Base-by-base conservation (phyloP, 2,329 filamentous ascomycete genomes). In the Hypomyces rosellus region DNA sequence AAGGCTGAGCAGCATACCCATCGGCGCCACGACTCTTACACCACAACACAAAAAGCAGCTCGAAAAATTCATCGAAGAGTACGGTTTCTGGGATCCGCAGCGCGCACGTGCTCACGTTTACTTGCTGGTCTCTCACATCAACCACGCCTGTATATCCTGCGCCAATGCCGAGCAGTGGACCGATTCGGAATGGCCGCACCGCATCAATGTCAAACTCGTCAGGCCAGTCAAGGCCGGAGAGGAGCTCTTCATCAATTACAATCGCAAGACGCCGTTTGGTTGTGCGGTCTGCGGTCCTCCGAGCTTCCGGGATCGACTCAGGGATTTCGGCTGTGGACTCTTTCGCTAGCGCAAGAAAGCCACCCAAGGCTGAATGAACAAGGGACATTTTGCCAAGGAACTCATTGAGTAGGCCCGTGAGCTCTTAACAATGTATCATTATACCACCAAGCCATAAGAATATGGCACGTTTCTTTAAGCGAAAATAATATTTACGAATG, bases 171-270 rank as follows among this genome's bases (percentile, higher is more conserved):
- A 57, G 13, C 33, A 49, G 11, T 59, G 49, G 52, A 36, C 48
- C 12, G 46, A 59, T 7, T 33, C 48, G 9, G 20, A 9, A 3
- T 0, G 6, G 0, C 56, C 57, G 6, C 39, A 59, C 20, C 3
- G 6, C 2, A 65, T 67, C 13, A 48, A 20, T 0, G 50, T 66
- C 15, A 54, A 7, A 16, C 46, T 57, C 1, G 5, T 45, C 6
- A 55, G 41, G 9, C 5, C 41, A 3, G 36, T 73, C 30, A 43
- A 34, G 3, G 33, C 49, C 2, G 65, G 58, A 11, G 59, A 70
- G 4, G 62, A 73, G 54, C 54, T 74, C 33, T 65, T 66, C 33
- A 65, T 73, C 55, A 54, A 66, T 55, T 72, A 73, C 49, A 57
- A 62, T 46, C 63, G 63, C 37, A 37, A 37, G 20, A 49, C 64